phyloP scores from a whole-genome alignment of 371 early-diverging fungal species.

The Mucor velutinosus region DNA sequence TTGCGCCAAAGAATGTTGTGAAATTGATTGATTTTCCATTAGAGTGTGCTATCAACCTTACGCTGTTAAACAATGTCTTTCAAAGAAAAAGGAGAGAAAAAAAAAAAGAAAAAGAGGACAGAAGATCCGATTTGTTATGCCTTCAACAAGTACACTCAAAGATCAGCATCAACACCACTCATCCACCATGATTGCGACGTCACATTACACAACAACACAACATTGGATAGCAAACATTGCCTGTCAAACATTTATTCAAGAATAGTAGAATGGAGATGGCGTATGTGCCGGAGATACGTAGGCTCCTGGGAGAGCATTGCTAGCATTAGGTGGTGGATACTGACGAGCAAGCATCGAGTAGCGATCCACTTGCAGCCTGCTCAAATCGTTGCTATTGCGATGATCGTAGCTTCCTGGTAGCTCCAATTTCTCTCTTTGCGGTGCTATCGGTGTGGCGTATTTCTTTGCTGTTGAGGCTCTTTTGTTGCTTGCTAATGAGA shows the following conservation, averaged over 20 bases:
- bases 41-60: background rate
- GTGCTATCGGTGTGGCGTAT: constrained; percentile 7
- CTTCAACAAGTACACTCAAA: background rate
- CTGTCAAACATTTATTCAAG: background rate
- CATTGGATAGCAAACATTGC: background rate
- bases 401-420: constrained; percentile 11
- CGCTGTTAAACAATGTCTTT: background rate
- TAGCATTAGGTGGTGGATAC: background rate
- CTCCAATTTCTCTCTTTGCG: constrained; percentile 3
- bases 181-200: background rate
- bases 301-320: background rate
- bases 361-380: background rate
- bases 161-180: background rate
- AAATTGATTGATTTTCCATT: background rate
- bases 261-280: background rate
- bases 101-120: background rate
- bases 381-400: background rate
- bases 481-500: background rate
- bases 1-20: constrained; percentile 1
- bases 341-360: background rate
- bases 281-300: background rate
- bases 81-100: background rate
- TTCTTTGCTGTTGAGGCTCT: background rate
- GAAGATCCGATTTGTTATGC: background rate
- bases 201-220: background rate